Percentiles rank a stretch among this genome's conserved stretches.
phyloP scores from a whole-genome alignment of 179 eudicot genomes.

The Beta lomatogona region DNA sequence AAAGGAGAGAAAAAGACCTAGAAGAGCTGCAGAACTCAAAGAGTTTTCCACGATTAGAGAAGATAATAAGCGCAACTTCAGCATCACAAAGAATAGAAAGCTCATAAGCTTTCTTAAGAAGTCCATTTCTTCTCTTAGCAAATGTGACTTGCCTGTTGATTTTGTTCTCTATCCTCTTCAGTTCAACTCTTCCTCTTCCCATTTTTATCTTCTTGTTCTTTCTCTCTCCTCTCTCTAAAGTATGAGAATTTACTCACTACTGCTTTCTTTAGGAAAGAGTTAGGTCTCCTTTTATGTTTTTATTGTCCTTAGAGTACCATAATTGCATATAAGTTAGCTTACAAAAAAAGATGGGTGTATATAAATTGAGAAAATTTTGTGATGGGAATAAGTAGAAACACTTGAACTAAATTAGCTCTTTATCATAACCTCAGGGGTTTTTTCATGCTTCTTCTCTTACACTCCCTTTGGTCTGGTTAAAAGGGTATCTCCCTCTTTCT shows the following conservation, averaged over 20 bases:
- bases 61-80: slow-evolving; percentile 56
- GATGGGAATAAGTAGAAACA: slow-evolving; percentile 22
- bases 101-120: slow-evolving; percentile 63
- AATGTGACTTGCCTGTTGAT: slow-evolving; percentile 63
- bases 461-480: slow-evolving; percentile 10
- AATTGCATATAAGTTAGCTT: slow-evolving; percentile 23
- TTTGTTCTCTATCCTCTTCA: slow-evolving; percentile 69
- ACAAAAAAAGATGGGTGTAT: slow-evolving; percentile 8
- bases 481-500: neutral
- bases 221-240: neutral
- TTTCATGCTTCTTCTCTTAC: neutral
- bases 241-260: slow-evolving; percentile 9
- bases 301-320: slow-evolving; percentile 29
- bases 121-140: slow-evolving; percentile 60
- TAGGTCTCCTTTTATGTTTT: slow-evolving; percentile 40
- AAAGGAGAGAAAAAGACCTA: slow-evolving; percentile 37
- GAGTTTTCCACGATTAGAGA: slow-evolving; percentile 60
- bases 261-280: slow-evolving; percentile 28
- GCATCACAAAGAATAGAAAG: slow-evolving; percentile 65
- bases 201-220: slow-evolving; percentile 12
- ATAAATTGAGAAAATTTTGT: neutral
- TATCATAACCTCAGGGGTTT: slow-evolving; percentile 10
- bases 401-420: neutral
- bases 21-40: slow-evolving; percentile 53
- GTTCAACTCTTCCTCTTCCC: slow-evolving; percentile 68